Percentiles rank a stretch among this genome's conserved stretches.
Conservation (phyloP, 2,329 filamentous ascomycete genomes). For the Fusarium algeriense region DNA sequence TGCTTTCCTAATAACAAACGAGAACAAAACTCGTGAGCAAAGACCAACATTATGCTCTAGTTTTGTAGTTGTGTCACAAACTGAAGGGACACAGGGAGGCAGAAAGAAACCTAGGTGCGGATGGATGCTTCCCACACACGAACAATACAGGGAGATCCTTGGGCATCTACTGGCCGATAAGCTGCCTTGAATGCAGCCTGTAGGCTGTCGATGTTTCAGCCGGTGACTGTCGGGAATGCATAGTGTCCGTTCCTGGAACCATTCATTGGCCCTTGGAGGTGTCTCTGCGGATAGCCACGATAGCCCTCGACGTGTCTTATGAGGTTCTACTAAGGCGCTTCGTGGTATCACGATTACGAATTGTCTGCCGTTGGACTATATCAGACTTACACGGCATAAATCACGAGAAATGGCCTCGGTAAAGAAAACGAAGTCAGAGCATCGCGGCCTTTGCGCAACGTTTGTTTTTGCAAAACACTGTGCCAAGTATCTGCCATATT, state of each 20-base stretch:
- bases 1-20: not conserved
- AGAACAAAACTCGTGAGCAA: not conserved
- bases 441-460: slow-evolving; percentile 2
- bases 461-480: slow-evolving; percentile 1
- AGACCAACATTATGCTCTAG: not conserved
- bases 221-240: slow-evolving; percentile 13
- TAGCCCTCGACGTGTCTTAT: slow-evolving; percentile 15
- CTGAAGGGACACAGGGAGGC: slow-evolving; percentile 2
- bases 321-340: slow-evolving; percentile 12
- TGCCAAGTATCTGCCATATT: slow-evolving; percentile 2
- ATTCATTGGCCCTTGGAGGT: slow-evolving; percentile 1
- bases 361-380: slow-evolving; percentile 3
- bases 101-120: not conserved
- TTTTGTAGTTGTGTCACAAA: slow-evolving; percentile 12
- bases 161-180: slow-evolving; percentile 9
- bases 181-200: slow-evolving; percentile 14
- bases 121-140: slow-evolving; percentile 5
- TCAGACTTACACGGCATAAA: slow-evolving; percentile 24
- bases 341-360: slow-evolving; percentile 27
- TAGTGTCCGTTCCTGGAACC: slow-evolving; percentile 8
- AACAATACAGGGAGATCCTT: slow-evolving; percentile 16
- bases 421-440: not conserved
- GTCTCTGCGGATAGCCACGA: slow-evolving; percentile 7
- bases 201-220: not conserved
- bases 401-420: slow-evolving; percentile 1